Conservation (phyloP, 1,284 basidiomycete genomes). For the Ceratobasidium sp. region DNA sequence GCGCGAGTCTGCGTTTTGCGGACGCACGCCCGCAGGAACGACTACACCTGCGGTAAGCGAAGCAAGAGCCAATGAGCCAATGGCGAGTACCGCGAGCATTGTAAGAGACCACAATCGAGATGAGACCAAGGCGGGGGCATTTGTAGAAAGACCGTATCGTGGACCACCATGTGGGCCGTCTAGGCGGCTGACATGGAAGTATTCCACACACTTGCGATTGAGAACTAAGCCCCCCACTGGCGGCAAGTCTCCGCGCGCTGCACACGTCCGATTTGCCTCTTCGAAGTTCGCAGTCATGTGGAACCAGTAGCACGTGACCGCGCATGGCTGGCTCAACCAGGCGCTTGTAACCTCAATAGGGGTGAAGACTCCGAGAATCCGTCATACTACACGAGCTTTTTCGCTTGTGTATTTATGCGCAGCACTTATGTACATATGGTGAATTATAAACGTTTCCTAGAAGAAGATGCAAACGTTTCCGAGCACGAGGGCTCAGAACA, state of each 20-base stretch:
- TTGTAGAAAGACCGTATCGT: conserved; percentile 20
- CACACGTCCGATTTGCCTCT: conserved; percentile 10
- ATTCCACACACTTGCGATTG: conserved; percentile 7
- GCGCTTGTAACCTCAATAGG: not conserved
- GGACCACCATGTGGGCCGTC: conserved; percentile 15
- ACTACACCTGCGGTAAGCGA: conserved; percentile 15
- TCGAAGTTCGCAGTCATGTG: conserved; percentile 28
- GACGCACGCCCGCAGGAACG: conserved; percentile 33
- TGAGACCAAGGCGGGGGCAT: not conserved
- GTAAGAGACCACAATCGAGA: conserved; percentile 1
- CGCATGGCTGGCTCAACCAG: not conserved
- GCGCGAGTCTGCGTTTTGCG: conserved; percentile 28
- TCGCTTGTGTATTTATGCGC: not conserved
- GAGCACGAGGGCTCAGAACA: not conserved
- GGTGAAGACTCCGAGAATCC: not conserved
- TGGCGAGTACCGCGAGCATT: conserved; percentile 31
- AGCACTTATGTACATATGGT: not conserved
- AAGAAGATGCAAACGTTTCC: not conserved
- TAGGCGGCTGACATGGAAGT: conserved; percentile 18
- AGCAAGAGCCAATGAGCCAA: conserved; percentile 33
- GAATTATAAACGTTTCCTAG: not conserved
- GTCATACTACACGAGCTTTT: too few species aligned
- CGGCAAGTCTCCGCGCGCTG: conserved; percentile 17
- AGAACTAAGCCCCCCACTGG: conserved; percentile 1
- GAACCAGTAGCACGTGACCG: conserved; percentile 25